These are phyloP conservation scores for Protostelium mycophagum DNA, from an alignment of 78 protist species.

Conservation along the genomic window DNA sequence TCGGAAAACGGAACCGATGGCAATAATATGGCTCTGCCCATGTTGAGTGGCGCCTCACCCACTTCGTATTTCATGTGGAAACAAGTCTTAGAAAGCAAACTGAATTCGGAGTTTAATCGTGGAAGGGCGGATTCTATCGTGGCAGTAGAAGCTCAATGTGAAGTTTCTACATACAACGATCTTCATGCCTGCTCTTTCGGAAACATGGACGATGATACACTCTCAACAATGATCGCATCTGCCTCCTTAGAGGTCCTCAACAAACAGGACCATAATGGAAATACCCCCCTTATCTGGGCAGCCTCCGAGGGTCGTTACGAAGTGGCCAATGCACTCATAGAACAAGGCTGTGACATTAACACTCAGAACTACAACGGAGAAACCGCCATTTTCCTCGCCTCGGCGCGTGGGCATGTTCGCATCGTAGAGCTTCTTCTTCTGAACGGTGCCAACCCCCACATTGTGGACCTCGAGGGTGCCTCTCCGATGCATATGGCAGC, in stretches of 20 bases:
- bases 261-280: background rate
- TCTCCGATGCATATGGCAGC: background rate
- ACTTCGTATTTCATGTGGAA: background rate
- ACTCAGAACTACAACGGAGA: background rate
- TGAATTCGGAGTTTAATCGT: background rate
- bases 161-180: background rate
- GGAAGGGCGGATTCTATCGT: too few species aligned
- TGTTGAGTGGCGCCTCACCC: background rate
- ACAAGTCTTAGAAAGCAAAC: background rate
- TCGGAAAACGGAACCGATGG: too few species aligned
- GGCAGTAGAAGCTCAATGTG: background rate
- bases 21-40: too few species aligned
- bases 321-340: background rate
- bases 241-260: background rate
- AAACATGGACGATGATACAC: background rate
- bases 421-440: background rate
- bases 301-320: background rate
- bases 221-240: background rate
- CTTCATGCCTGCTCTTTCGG: background rate
- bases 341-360: background rate
- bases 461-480: background rate
- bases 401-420: background rate
- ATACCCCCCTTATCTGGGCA: background rate
- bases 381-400: background rate
- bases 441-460: background rate